Percentiles rank a stretch among this genome's conserved stretches.
These are phyloP conservation scores for Rhytidhysteron rufulum DNA, from an alignment of 2,329 filamentous ascomycete species.

Conservation along the genomic window DNA sequence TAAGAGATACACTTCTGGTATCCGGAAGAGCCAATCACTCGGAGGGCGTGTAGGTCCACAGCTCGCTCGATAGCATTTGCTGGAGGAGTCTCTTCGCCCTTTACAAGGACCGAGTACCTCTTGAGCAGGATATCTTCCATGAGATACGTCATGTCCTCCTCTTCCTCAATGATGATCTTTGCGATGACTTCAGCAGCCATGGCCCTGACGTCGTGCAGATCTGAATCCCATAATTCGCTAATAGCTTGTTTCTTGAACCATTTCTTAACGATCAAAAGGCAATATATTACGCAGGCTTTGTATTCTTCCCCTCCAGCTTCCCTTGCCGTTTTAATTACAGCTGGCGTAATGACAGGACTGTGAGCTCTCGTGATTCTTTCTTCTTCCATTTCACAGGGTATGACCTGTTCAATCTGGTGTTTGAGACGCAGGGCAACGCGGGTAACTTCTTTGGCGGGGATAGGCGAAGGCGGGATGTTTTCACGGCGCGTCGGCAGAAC, in stretches of 20 bases:
- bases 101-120: slow-evolving; percentile 76
- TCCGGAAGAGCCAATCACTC: slow-evolving; percentile 84
- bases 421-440: slow-evolving; percentile 86
- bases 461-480: slow-evolving; percentile 59
- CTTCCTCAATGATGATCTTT: slow-evolving; percentile 81
- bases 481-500: slow-evolving; percentile 64
- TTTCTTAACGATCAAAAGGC: slow-evolving; percentile 68
- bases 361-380: slow-evolving; percentile 72
- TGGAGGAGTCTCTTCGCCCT: slow-evolving; percentile 67
- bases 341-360: slow-evolving; percentile 75
- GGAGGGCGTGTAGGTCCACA: slow-evolving; percentile 85
- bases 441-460: slow-evolving; percentile 76
- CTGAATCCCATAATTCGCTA: slow-evolving; percentile 87
- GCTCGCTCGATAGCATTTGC: slow-evolving; percentile 90
- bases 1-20: slow-evolving; percentile 95
- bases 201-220: slow-evolving; percentile 74
- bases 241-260: slow-evolving; percentile 78
- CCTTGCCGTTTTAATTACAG: slow-evolving; percentile 75
- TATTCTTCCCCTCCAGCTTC: slow-evolving; percentile 76
- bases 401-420: slow-evolving; percentile 81
- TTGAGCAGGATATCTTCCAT: slow-evolving; percentile 79
- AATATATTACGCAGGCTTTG: slow-evolving; percentile 76
- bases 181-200: slow-evolving; percentile 87
- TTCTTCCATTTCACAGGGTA: slow-evolving; percentile 86
- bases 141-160: slow-evolving; percentile 75